Evolutionary conservation across 352 stramenopile genomes (phyloP).

Genomic region (Aphanomyces astaci): DNA sequence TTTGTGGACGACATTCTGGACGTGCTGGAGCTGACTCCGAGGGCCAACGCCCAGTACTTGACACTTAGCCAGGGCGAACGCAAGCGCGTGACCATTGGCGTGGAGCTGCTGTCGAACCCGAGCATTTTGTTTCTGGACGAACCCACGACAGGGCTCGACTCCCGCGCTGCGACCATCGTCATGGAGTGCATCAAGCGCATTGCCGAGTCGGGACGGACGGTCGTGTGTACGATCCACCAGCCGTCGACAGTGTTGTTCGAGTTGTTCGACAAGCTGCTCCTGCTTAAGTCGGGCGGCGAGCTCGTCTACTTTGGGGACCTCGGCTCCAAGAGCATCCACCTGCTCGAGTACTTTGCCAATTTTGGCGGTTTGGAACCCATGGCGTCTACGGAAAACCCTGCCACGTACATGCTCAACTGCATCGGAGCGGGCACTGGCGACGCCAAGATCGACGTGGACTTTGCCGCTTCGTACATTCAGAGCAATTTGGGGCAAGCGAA

Average conservation of each 20-base stretch:
- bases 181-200: slow-evolving; percentile 66
- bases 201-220: slow-evolving; percentile 61
- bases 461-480: slow-evolving; percentile 33
- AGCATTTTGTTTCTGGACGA: slow-evolving; percentile 94
- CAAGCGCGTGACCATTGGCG: slow-evolving; percentile 88
- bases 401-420: slow-evolving; percentile 80
- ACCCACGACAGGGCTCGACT: slow-evolving; percentile 88
- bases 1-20: slow-evolving; percentile 43
- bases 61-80: slow-evolving; percentile 59
- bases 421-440: slow-evolving; percentile 36
- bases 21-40: slow-evolving; percentile 45
- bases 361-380: slow-evolving; percentile 33
- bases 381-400: slow-evolving; percentile 60
- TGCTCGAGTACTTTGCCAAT: slow-evolving; percentile 60
- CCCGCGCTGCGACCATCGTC: slow-evolving; percentile 78
- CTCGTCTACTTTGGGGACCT: slow-evolving; percentile 46
- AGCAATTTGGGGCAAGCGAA: slow-evolving; percentile 25
- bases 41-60: slow-evolving; percentile 13
- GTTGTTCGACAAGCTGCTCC: slow-evolving; percentile 63
- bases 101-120: slow-evolving; percentile 91
- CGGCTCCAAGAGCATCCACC: slow-evolving; percentile 29
- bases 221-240: slow-evolving; percentile 84
- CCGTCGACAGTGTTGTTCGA: slow-evolving; percentile 57
- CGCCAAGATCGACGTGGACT: slow-evolving; percentile 30
- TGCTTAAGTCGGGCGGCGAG: slow-evolving; percentile 58